phyloP scores from a whole-genome alignment of 148 eudicot genomes.

The Dianthus caryophyllus region DNA sequence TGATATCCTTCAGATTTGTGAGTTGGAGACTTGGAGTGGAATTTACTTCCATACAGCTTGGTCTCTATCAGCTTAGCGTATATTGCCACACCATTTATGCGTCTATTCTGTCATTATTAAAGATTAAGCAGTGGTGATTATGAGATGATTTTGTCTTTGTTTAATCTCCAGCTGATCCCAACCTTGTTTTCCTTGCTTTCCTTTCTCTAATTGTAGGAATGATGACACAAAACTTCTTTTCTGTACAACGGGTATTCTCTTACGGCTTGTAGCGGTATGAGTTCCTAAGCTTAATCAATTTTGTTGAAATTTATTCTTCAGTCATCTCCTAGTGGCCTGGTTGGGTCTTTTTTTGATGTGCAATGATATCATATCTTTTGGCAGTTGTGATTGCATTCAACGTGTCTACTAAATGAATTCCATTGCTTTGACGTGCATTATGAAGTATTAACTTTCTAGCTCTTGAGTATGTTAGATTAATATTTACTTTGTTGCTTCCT shows the following conservation, averaged over 20 bases:
- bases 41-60: background rate
- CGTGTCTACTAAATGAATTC: background rate
- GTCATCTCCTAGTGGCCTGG: conserved; percentile 4
- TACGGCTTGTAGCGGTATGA: conserved; percentile 77
- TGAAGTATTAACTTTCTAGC: background rate
- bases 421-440: background rate
- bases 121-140: background rate
- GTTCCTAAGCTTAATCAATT: background rate
- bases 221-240: conserved; percentile 86
- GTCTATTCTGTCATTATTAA: background rate
- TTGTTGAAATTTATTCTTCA: background rate
- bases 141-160: background rate
- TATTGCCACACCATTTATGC: too few relatives aligned
- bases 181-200: conserved; percentile 7
- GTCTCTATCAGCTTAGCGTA: background rate
- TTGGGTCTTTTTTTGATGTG: background rate
- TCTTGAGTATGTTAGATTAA: background rate
- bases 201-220: conserved; percentile 44
- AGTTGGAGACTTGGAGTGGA: background rate
- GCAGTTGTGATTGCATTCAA: background rate
- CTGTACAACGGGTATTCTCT: conserved; percentile 96
- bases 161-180: background rate
- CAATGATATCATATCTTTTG: background rate
- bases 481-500: background rate
- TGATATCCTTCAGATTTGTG: background rate